Evolutionary conservation across 2,329 filamentous ascomycete genomes (phyloP).

Genomic region (Xylariaceae sp.): DNA sequence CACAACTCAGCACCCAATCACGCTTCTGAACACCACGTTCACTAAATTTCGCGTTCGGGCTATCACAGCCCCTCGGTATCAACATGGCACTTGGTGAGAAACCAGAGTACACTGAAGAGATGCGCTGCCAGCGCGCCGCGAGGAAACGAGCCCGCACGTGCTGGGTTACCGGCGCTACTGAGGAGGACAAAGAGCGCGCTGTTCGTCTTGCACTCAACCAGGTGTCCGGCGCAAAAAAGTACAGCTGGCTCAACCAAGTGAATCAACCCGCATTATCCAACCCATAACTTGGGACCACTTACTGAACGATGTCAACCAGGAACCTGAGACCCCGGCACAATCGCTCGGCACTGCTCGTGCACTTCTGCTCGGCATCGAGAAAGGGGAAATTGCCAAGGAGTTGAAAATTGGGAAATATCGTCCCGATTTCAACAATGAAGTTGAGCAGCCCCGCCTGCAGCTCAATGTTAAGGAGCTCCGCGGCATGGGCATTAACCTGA

Average conservation of each 20-base stretch:
- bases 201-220: slow-evolving; percentile 9
- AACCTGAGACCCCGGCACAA: slow-evolving; percentile 3
- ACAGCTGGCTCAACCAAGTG: slow-evolving; percentile 21
- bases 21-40: no score
- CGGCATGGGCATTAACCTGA: slow-evolving; percentile 5
- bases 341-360: slow-evolving; percentile 8
- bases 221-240: slow-evolving; percentile 10
- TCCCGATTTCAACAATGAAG: not conserved
- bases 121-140: slow-evolving; percentile 26
- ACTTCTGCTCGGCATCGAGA: slow-evolving; percentile 1
- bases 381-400: slow-evolving; percentile 9
- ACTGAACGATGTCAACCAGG: slow-evolving; percentile 1
- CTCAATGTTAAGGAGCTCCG: slow-evolving; percentile 1
- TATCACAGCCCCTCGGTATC: no score
- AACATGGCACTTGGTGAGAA: not conserved
- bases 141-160: slow-evolving; percentile 4
- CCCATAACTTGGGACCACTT: not conserved
- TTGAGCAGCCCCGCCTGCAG: not conserved
- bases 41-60: not conserved
- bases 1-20: no score
- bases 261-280: not conserved
- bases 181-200: slow-evolving; percentile 7
- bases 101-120: slow-evolving; percentile 14
- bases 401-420: slow-evolving; percentile 9
- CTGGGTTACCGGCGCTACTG: slow-evolving; percentile 9